Evolutionary conservation across 257 asterid genomes (phyloP).

Genomic region (Przewalskia tangutica): DNA sequence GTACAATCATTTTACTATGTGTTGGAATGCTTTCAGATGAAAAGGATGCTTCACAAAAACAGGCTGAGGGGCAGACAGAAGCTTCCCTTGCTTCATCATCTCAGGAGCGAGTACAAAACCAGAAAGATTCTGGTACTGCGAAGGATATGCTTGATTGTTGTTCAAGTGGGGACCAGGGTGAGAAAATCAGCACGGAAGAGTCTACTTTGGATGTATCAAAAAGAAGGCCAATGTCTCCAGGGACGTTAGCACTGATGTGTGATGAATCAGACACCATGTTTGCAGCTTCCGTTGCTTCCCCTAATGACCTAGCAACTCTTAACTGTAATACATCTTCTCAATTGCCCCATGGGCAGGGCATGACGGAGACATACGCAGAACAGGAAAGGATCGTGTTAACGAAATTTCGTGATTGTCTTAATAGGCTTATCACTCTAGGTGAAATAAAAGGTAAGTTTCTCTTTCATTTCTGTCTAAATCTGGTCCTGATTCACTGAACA

Average conservation of each 20-base stretch:
- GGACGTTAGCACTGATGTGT: constrained; percentile 94
- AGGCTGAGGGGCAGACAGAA: constrained; percentile 37
- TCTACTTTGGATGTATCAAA: constrained; percentile 48
- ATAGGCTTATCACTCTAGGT: constrained; percentile 82
- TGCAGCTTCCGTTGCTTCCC: constrained; percentile 32
- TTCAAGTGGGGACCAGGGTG: constrained; percentile 31
- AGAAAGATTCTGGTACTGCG: constrained; percentile 28
- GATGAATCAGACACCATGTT: constrained; percentile 82
- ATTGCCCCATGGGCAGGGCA: constrained; percentile 42
- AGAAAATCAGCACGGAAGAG: constrained; percentile 33
- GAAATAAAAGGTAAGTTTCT: constrained; percentile 65
- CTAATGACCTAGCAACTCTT: constrained; percentile 35
- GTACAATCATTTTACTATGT: background rate
- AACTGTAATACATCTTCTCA: constrained; percentile 32
- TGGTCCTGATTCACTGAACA: background rate
- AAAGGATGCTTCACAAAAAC: constrained; percentile 35
- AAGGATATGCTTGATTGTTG: constrained; percentile 21
- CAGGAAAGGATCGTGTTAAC: constrained; percentile 88
- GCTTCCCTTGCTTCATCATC: constrained; percentile 28
- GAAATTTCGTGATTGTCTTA: constrained; percentile 86
- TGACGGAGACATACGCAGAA: constrained; percentile 51
- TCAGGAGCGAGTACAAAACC: constrained; percentile 34
- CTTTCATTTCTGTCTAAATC: background rate
- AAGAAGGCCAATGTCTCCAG: constrained; percentile 85
- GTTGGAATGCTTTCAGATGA: constrained; percentile 34